These are phyloP conservation scores for Pichia kluyveri DNA, from an alignment of 805 yeast species.

Conservation along the genomic window DNA sequence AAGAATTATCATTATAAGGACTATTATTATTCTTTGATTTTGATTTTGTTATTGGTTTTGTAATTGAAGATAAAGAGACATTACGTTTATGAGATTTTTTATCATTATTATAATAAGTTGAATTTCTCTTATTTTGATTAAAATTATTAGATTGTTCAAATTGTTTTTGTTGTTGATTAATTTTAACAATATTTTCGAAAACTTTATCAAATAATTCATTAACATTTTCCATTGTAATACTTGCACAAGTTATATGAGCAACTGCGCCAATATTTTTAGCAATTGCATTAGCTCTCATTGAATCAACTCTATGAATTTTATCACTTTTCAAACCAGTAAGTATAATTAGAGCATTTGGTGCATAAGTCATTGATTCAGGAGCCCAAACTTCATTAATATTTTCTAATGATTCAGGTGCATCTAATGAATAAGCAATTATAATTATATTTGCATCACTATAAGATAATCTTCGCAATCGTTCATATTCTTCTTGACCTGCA, in stretches of 20 bases:
- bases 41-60: background rate
- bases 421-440: slow-evolving; percentile 68
- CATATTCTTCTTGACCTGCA: slow-evolving; percentile 91
- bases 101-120: no score
- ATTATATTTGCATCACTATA: slow-evolving; percentile 78
- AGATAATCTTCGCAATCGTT: slow-evolving; percentile 75
- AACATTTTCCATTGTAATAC: slow-evolving; percentile 60
- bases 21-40: background rate
- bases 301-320: slow-evolving; percentile 31
- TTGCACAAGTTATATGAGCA: slow-evolving; percentile 73
- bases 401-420: slow-evolving; percentile 50
- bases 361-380: slow-evolving; percentile 77
- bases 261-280: slow-evolving; percentile 50
- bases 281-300: slow-evolving; percentile 17
- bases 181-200: slow-evolving; percentile 12
- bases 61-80: background rate
- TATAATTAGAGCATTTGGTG: slow-evolving; percentile 69
- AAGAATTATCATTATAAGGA: background rate
- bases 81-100: background rate
- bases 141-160: no score
- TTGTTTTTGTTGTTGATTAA: background rate
- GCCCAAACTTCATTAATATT: slow-evolving; percentile 79
- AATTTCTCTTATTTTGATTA: no score
- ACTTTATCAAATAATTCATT: slow-evolving; percentile 53
- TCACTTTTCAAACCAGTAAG: slow-evolving; percentile 83